Percentiles rank a stretch among this genome's conserved stretches.
Conservation (phyloP, 768 basidiomycete species). For the Favolaschia claudopus region DNA sequence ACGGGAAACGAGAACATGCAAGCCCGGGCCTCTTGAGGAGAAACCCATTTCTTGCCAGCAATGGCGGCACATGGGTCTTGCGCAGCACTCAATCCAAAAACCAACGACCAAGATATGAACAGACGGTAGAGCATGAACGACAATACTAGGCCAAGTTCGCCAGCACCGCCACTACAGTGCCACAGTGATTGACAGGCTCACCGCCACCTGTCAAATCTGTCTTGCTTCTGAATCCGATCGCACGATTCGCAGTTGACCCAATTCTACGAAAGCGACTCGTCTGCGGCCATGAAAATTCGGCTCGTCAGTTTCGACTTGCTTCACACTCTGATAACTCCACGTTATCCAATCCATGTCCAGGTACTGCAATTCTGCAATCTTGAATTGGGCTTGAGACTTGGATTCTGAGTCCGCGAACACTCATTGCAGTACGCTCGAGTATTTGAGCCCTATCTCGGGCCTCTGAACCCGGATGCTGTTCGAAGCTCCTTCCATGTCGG, state of each 20-base stretch:
- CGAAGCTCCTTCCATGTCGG: conserved; percentile 68
- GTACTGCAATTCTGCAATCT: conserved; percentile 28
- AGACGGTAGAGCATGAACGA: not conserved
- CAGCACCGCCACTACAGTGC: no score
- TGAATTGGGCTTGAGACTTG: no score
- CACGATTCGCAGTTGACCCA: no score
- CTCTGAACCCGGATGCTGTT: conserved; percentile 58
- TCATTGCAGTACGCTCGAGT: conserved; percentile 61
- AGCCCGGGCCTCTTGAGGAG: conserved; percentile 57
- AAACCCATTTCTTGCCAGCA: conserved; percentile 62
- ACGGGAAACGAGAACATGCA: conserved; percentile 60
- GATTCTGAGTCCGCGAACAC: no score
- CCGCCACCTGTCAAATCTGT: no score
- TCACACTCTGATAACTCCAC: conserved; percentile 77
- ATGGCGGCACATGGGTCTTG: conserved; percentile 60
- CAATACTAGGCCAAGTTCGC: no score
- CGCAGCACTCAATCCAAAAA: not conserved
- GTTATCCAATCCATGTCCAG: conserved; percentile 70
- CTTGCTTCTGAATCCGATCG: no score
- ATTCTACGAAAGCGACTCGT: no score
- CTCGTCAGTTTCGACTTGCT: conserved; percentile 83
- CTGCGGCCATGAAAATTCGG: conserved; percentile 44
- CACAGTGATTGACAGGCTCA: no score
- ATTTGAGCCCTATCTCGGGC: conserved; percentile 74
- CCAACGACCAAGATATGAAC: not conserved